phyloP scores from a whole-genome alignment of 257 asterid species.

The Paraleonurus japonicus region DNA sequence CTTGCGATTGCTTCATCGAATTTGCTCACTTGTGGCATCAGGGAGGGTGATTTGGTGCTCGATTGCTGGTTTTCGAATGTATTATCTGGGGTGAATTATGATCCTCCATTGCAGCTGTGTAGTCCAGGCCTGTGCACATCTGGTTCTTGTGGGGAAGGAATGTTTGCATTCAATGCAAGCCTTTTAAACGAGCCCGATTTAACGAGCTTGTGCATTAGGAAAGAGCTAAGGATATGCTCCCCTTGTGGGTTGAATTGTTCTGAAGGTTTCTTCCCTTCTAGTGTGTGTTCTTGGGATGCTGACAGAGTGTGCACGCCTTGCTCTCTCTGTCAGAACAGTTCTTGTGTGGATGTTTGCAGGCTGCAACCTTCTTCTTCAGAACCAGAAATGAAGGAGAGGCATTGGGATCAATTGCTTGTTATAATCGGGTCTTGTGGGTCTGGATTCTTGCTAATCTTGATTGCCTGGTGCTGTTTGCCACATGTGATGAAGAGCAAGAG shows the following conservation, averaged over 20 bases:
- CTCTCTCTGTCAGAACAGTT: conserved; percentile 86
- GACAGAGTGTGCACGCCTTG: conserved; percentile 92
- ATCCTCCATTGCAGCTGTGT: conserved; percentile 92
- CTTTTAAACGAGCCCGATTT: conserved; percentile 79
- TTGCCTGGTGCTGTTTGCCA: conserved; percentile 61
- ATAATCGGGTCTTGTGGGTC: conserved; percentile 54
- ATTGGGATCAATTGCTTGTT: conserved; percentile 37
- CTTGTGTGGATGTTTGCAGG: conserved; percentile 66
- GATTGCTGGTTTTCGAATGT: conserved; percentile 75
- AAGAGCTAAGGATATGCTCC: conserved; percentile 75
- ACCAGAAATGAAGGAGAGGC: conserved; percentile 32
- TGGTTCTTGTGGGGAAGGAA: conserved; percentile 54
- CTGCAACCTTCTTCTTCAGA: conserved; percentile 36
- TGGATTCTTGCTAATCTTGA: conserved; percentile 50
- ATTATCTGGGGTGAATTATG: conserved; percentile 42
- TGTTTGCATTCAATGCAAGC: conserved; percentile 89
- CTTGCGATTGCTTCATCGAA: conserved; percentile 78
- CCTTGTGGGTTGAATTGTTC: conserved; percentile 82
- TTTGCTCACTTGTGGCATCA: conserved; percentile 67
- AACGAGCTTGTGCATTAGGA: conserved; percentile 71
- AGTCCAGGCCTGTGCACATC: conserved; percentile 85
- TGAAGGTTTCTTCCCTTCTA: conserved; percentile 74
- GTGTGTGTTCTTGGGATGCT: conserved; percentile 60
- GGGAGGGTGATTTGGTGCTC: conserved; percentile 86
- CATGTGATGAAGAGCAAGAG: conserved; percentile 36